Evolutionary conservation across 1,284 basidiomycete genomes (phyloP).

Genomic region (Fomes fomentarius): DNA sequence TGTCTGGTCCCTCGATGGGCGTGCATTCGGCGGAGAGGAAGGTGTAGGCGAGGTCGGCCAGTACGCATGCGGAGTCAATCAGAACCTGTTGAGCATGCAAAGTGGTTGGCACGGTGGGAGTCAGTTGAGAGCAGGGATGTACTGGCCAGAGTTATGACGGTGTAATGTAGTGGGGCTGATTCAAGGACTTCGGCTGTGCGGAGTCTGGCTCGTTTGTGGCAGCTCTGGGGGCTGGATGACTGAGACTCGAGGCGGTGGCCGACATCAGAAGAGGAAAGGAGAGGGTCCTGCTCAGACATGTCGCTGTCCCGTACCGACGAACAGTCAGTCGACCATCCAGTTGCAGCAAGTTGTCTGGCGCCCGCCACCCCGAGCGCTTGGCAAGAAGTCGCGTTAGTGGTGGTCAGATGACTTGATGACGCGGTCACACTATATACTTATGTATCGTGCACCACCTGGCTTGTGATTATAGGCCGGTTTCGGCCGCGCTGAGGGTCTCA

Average conservation of each 20-base stretch:
- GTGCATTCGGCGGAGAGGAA: constrained; percentile 60
- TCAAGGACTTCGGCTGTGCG: constrained; percentile 55
- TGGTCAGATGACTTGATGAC: too few species aligned
- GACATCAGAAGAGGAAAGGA: constrained; percentile 45
- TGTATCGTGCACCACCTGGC: too few species aligned
- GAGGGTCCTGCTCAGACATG: constrained; percentile 58
- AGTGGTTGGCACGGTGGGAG: constrained; percentile 4
- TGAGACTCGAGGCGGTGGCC: constrained; percentile 22
- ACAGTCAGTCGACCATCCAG: too few species aligned
- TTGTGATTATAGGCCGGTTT: too few species aligned
- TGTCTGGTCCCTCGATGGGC: constrained; percentile 45
- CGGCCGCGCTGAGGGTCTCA: too few species aligned
- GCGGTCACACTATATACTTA: too few species aligned
- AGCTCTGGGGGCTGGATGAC: constrained; percentile 15
- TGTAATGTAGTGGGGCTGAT: constrained; percentile 53
- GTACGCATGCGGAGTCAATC: constrained; percentile 66
- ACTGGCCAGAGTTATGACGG: constrained; percentile 65
- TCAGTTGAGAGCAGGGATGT: constrained; percentile 3
- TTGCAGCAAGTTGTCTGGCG: too few species aligned
- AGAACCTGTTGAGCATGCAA: constrained; percentile 47
- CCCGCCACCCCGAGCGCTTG: too few species aligned
- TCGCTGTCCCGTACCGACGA: neutral
- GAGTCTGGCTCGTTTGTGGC: constrained; percentile 36
- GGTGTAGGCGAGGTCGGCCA: constrained; percentile 69
- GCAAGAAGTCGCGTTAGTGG: too few species aligned